Conservation (phyloP, 495 filamentous ascomycete genomes). For the Penicillium verhagenii region DNA sequence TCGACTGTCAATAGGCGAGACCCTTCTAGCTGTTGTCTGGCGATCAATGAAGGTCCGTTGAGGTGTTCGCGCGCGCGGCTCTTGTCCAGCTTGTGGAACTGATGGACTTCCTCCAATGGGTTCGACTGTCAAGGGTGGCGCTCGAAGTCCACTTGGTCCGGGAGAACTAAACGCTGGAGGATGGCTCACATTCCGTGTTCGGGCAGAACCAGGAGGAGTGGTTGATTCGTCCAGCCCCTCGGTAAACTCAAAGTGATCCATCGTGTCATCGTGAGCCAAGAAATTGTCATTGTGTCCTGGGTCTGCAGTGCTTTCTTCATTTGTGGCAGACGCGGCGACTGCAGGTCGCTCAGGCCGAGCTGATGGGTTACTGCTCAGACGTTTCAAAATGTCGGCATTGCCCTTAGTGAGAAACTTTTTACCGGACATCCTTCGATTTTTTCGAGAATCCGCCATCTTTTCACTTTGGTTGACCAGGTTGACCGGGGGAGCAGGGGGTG, state of each 20-base stretch:
- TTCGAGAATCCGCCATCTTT: too few relatives aligned
- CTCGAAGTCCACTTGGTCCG: neutral
- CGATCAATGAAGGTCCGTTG: constrained; percentile 35
- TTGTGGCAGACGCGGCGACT: neutral
- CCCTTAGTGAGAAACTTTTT: neutral
- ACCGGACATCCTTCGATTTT: neutral
- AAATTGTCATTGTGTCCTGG: constrained; percentile 10
- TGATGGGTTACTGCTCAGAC: neutral
- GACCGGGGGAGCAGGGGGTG: too few relatives aligned
- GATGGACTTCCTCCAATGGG: neutral
- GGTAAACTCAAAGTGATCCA: constrained; percentile 13
- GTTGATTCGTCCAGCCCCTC: constrained; percentile 7
- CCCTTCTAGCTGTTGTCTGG: constrained; percentile 28
- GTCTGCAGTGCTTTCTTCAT: neutral
- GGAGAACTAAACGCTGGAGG: constrained; percentile 12
- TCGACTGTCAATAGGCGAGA: constrained; percentile 18
- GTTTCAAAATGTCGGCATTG: neutral
- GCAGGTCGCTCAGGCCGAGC: neutral
- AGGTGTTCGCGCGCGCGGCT: neutral
- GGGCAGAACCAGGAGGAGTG: constrained; percentile 20
- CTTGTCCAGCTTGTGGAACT: neutral
- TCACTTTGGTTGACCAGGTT: too few relatives aligned
- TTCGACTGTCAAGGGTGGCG: neutral
- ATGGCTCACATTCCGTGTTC: constrained; percentile 20
- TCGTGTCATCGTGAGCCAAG: constrained; percentile 1